Conservation (phyloP, 495 filamentous ascomycete species). For the Penicillium longicatenatum region DNA sequence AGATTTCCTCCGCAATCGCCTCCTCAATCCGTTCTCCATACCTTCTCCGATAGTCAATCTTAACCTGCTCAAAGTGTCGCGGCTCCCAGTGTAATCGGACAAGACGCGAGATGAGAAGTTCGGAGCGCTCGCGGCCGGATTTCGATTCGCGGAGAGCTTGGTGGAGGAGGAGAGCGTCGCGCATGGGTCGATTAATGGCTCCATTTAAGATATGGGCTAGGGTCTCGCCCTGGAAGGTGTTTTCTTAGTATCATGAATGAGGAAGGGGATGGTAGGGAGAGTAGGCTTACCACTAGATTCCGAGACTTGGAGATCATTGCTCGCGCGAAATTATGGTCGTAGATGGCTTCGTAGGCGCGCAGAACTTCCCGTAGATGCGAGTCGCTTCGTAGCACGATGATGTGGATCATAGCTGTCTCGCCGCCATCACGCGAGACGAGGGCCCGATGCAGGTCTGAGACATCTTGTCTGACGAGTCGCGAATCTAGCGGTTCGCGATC, state of each 20-base stretch:
- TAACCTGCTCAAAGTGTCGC: conserved; percentile 69
- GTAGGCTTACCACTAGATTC: conserved; percentile 77
- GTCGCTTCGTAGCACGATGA: conserved; percentile 80
- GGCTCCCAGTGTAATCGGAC: conserved; percentile 86
- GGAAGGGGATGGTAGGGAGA: not conserved
- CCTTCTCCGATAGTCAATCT: conserved; percentile 67
- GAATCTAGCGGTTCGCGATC: conserved; percentile 62
- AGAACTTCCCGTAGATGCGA: conserved; percentile 79
- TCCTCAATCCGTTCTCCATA: conserved; percentile 72
- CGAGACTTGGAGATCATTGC: conserved; percentile 86
- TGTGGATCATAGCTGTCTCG: conserved; percentile 86
- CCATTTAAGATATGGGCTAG: conserved; percentile 96
- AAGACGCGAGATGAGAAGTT: conserved; percentile 77
- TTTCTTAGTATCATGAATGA: not conserved
- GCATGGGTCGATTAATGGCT: conserved; percentile 90
- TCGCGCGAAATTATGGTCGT: conserved; percentile 76
- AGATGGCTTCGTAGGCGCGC: conserved; percentile 66
- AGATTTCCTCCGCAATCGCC: conserved; percentile 53
- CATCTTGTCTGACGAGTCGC: conserved; percentile 68
- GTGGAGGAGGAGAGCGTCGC: conserved; percentile 91
- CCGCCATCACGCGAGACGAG: conserved; percentile 76
- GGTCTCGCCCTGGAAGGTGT: conserved; percentile 74
- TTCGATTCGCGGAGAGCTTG: conserved; percentile 74
- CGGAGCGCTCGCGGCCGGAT: conserved; percentile 69
- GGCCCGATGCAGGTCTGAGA: conserved; percentile 67